Evolutionary conservation across 768 basidiomycete species (phyloP), one percentile per base, ranked within the genome.

Genomic region (Scleroderma bovista): DNA sequence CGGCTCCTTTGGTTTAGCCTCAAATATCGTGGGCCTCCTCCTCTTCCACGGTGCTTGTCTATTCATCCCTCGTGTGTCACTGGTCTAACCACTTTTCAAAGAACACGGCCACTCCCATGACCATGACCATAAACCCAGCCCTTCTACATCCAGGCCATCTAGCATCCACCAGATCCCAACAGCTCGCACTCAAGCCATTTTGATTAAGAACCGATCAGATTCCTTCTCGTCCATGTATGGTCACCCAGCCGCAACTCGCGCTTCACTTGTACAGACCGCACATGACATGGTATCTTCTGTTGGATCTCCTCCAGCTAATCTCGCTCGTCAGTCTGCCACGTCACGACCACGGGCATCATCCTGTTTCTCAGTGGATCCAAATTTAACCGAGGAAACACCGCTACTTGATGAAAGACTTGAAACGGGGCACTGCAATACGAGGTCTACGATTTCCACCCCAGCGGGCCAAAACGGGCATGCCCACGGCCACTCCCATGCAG

Each of bases 21-120:
- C 93, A 22, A 99, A 99, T 60, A 76, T 98, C 23, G 78, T 97
- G 41, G 96, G 96, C 9, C 69, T 99, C 32, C 88, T 95, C 74
- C 72, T 99, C 44, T 98, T 98, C 76, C 93, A 94, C 60, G 96
- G 94, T 90, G 56, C 55, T 81, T 43, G 17, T 8, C 1, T 49
- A 17, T 32, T 29, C 29, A 46, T 46, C 26, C 44, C 53, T 19
- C 43, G 44, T 26, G 42, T 51, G 26, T 51, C 37, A 37, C 46
- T 58, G 23, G 50, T 42, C 26, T 54, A 48, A 43, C 5, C 46
- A 38, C 52, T 56, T 40, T 32, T 49, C 24, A n/a, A 53, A 85
- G 83, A 86, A 59, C 86, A 90, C 58, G 75, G 78, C 12, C 89
- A 91, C 61, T 64, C 65, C 31, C 81, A 81, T 50, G 61, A 74